Conservation (phyloP, 1,139 yeast species). For the Pichia sp. region DNA sequence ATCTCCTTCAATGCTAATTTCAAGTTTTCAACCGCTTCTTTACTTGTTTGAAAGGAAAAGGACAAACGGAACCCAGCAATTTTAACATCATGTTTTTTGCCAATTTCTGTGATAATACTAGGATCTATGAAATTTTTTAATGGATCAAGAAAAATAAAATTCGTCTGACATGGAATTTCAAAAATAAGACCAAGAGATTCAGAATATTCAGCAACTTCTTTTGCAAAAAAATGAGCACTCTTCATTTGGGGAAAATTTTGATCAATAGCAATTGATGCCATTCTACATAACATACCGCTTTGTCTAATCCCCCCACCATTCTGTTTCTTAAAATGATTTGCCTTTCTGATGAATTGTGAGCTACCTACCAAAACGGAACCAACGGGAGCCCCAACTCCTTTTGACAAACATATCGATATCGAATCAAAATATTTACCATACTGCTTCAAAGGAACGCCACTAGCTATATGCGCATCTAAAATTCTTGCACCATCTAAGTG, state of each 20-base stretch:
- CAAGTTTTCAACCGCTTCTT: conserved; percentile 55
- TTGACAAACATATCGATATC: conserved; percentile 81
- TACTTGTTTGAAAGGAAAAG: conserved; percentile 73
- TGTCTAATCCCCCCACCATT: conserved; percentile 95
- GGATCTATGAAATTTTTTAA: conserved; percentile 52
- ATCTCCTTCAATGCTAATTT: conserved; percentile 55
- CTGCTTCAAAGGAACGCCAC: conserved; percentile 60
- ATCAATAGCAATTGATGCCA: conserved; percentile 78
- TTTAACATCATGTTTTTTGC: conserved; percentile 51
- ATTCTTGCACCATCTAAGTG: conserved; percentile 94
- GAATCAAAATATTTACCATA: conserved; percentile 79
- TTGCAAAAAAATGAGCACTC: conserved; percentile 59
- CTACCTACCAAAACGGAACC: conserved; percentile 83
- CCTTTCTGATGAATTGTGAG: conserved; percentile 50
- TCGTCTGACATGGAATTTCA: conserved; percentile 76
- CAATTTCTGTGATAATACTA: conserved; percentile 36
- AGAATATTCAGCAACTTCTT: conserved; percentile 56
- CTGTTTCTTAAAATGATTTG: conserved; percentile 85
- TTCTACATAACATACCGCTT: conserved; percentile 69
- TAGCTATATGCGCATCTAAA: conserved; percentile 82
- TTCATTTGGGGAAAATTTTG: conserved; percentile 55
- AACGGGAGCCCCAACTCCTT: conserved; percentile 90
- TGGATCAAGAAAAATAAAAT: conserved; percentile 73
- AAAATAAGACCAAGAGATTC: conserved; percentile 44
- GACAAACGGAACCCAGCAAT: conserved; percentile 64